phyloP scores from a whole-genome alignment of 1,284 basidiomycete species.

The Trametes hirsuta region DNA sequence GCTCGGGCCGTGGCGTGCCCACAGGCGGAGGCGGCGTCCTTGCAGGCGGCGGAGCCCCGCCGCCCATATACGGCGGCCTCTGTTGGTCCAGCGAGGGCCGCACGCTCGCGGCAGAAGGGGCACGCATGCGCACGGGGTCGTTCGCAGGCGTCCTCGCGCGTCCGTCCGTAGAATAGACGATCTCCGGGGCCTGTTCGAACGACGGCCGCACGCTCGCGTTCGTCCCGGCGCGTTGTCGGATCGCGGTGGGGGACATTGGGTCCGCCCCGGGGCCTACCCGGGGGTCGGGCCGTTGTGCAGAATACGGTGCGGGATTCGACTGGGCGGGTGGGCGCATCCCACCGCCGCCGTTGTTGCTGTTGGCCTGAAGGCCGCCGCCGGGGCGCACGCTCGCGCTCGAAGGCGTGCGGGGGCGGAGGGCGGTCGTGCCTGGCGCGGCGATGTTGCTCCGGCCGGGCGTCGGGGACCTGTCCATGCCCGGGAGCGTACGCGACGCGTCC shows the following conservation, averaged over 20 bases:
- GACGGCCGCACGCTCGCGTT: slow-evolving; percentile 21
- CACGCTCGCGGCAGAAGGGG: slow-evolving; percentile 24
- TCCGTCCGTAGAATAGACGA: slow-evolving; percentile 30
- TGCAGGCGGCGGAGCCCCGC: slow-evolving; percentile 8
- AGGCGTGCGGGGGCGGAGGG: slow-evolving; percentile 24
- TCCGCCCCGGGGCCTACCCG: slow-evolving; percentile 5
- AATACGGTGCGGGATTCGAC: slow-evolving; percentile 26
- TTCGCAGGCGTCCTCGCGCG: slow-evolving; percentile 18
- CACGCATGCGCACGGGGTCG: slow-evolving; percentile 25
- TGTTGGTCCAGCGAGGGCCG: slow-evolving; percentile 23
- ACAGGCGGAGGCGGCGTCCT: slow-evolving; percentile 9
- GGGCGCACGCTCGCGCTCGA: slow-evolving; percentile 28
- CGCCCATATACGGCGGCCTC: slow-evolving; percentile 17
- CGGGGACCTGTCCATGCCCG: slow-evolving; percentile 18
- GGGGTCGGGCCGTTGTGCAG: slow-evolving; percentile 7
- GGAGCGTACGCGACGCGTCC: slow-evolving; percentile 17
- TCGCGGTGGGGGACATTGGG: slow-evolving; percentile 8
- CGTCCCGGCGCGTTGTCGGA: slow-evolving; percentile 31
- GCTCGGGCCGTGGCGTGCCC: slow-evolving; percentile 32
- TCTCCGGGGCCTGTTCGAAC: slow-evolving; percentile 21
- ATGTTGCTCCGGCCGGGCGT: slow-evolving; percentile 23
- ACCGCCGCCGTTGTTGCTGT: not conserved
- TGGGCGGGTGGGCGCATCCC: slow-evolving; percentile 29
- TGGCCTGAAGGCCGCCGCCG: not conserved
- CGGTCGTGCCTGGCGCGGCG: slow-evolving; percentile 14